Base-by-base conservation (phyloP, 2,329 filamentous ascomycete species). In the Hypocrella siamensis region DNA sequence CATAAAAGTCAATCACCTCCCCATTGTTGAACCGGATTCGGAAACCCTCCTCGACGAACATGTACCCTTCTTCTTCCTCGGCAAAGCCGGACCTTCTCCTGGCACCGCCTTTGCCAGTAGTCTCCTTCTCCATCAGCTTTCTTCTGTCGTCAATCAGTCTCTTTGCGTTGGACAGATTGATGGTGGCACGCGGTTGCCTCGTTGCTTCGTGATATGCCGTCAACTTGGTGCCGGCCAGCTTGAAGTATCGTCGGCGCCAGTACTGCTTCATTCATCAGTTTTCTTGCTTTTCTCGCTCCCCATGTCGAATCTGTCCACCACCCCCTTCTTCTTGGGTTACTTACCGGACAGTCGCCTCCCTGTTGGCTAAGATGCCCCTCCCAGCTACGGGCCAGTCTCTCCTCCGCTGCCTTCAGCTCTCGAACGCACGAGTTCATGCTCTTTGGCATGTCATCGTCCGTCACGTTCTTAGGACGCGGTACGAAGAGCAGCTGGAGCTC, bases 41-140 rank as follows among this genome's bases (percentile, higher is more conserved):
- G 77, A 98, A 98, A 3, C 90, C 90, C 53, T 98, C 90, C 54
- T 98, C 90, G 32, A 98, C 88, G 53, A 98, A 98, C 81, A 94
- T 93, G 63, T 98, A 98, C 26, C 90, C 90, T 52, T 98, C 90
- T 57, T 98, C 90, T 42, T 98, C 90, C 55, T 96, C 90, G 2
- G 88, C 86, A 53, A 98, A 98, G 9, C 83, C 90, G 21, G 86
- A 94, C 53, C 92, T 85, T 34, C 90, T 79, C 27, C 90, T 79
- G 43, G 75, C 77, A 34, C 84, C 82, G 40, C 70, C 71, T 49
- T 76, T 81, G 35, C 78, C 79, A 11, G 69, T 75, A 1, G 78
- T 83, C 48, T 92, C 83, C 42, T 82, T 85, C 46, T 93, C 80
- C 6, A 78, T 83, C 30, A 98, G 64, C 15, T 81, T 68, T 15